Conservation (phyloP, 768 basidiomycete genomes). For the Saitozyma sp. region DNA sequence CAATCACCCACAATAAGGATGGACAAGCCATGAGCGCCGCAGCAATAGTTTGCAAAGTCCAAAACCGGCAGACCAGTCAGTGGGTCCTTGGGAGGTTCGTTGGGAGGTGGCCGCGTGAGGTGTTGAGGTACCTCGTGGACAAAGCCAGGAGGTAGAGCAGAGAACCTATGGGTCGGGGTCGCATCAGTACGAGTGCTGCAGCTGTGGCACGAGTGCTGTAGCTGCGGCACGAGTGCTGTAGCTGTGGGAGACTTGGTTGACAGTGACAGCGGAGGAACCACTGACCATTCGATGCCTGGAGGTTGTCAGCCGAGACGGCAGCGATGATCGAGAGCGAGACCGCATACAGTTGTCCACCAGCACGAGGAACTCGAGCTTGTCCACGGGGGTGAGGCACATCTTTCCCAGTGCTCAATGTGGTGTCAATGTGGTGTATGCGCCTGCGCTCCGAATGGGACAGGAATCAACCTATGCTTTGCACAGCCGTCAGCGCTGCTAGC, state of each 20-base stretch:
- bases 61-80: conserved; percentile 64
- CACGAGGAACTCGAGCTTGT: conserved; percentile 28
- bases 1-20: conserved; percentile 67
- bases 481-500: too few relatives aligned
- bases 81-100: conserved; percentile 56
- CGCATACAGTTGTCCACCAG: conserved; percentile 29
- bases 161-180: conserved; percentile 62
- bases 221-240: not conserved
- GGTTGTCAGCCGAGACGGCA: not conserved
- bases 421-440: not conserved
- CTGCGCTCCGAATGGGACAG: too few relatives aligned
- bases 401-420: not conserved
- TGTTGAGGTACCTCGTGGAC: conserved; percentile 70
- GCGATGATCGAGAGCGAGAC: too few relatives aligned
- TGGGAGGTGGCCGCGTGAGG: conserved; percentile 54
- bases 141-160: conserved; percentile 75
- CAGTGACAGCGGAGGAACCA: conserved; percentile 2
- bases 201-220: not conserved
- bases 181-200: not conserved
- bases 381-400: conserved; percentile 18
- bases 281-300: conserved; percentile 67
- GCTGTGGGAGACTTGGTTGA: not conserved
- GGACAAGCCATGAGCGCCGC: conserved; percentile 83
- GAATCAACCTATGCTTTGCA: too few relatives aligned
- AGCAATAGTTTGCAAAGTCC: conserved; percentile 71